phyloP scores from a whole-genome alignment of 2,329 filamentous ascomycete genomes.

The Penicillium sp. region DNA sequence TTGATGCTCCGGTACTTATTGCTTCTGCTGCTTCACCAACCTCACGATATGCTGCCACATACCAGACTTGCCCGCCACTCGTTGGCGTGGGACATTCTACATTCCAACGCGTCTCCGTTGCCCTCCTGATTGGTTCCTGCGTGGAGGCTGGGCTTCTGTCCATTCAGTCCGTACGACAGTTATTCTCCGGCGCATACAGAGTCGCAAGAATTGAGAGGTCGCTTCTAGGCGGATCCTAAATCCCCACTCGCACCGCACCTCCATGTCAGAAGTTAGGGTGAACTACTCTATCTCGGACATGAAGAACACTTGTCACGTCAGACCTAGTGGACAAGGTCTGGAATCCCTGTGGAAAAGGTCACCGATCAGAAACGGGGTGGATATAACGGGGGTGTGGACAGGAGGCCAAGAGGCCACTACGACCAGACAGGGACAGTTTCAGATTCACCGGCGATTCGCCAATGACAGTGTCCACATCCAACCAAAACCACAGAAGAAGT shows the following conservation, averaged over 20 bases:
- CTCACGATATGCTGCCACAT: conserved; percentile 16
- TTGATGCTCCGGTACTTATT: conserved; percentile 15
- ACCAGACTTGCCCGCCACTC: conserved; percentile 17
- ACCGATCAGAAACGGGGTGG: no score
- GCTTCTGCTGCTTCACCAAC: conserved; percentile 12
- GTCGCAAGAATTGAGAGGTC: not conserved
- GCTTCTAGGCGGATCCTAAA: conserved; percentile 16
- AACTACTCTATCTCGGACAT: no score
- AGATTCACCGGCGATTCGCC: conserved; percentile 6
- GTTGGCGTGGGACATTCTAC: conserved; percentile 21
- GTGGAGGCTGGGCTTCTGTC: conserved; percentile 19
- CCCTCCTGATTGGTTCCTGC: conserved; percentile 7
- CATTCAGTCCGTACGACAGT: no score
- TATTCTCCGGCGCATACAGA: conserved; percentile 11
- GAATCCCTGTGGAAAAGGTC: no score
- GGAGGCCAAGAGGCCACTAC: not conserved
- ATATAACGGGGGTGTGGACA: no score
- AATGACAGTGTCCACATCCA: conserved; percentile 8
- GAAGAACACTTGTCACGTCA: no score
- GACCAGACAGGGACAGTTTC: conserved; percentile 8
- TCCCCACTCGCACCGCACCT: conserved; percentile 7
- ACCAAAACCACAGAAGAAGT: conserved; percentile 7
- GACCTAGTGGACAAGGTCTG: no score
- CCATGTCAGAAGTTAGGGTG: conserved; percentile 2
- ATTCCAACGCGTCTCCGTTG: conserved; percentile 18